Conservation (phyloP, 306 rosid species). For the Prunus davidiana region DNA sequence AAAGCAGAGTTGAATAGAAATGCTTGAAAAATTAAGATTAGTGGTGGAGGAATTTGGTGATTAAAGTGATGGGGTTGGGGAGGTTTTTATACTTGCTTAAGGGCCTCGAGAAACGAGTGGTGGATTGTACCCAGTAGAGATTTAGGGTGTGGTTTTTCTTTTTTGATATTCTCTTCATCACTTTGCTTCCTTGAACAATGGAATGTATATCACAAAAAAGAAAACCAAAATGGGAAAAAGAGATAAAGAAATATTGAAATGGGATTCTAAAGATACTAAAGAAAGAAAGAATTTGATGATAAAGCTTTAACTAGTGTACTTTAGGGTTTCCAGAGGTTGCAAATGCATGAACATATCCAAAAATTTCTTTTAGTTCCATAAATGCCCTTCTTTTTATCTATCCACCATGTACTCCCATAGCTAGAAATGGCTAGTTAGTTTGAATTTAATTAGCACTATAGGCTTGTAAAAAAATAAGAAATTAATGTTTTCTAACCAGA, state of each 20-base stretch:
- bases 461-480: no score
- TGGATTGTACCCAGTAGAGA: constrained; percentile 20
- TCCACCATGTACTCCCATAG: not conserved
- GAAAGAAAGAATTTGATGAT: not conserved
- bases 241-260: constrained; percentile 21
- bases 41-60: constrained; percentile 24
- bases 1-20: constrained; percentile 1
- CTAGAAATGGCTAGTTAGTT: no score
- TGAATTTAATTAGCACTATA: not conserved
- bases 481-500: no score
- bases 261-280: constrained; percentile 18
- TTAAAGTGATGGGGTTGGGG: constrained; percentile 25
- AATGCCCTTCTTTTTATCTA: not conserved
- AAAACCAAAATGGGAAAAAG: constrained; percentile 28
- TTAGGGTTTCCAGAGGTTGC: constrained; percentile 15
- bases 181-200: constrained; percentile 42
- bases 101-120: constrained; percentile 54
- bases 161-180: constrained; percentile 29
- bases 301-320: constrained; percentile 8
- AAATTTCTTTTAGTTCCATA: not conserved
- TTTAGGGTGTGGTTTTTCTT: constrained; percentile 18
- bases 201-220: constrained; percentile 28
- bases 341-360: not conserved
- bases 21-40: not conserved
- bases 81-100: constrained; percentile 63